Percentiles rank a stretch among this genome's conserved stretches.
These are phyloP conservation scores for Clonostachys rhizophaga DNA, from an alignment of 2,329 filamentous ascomycete species.

Conservation along the genomic window DNA sequence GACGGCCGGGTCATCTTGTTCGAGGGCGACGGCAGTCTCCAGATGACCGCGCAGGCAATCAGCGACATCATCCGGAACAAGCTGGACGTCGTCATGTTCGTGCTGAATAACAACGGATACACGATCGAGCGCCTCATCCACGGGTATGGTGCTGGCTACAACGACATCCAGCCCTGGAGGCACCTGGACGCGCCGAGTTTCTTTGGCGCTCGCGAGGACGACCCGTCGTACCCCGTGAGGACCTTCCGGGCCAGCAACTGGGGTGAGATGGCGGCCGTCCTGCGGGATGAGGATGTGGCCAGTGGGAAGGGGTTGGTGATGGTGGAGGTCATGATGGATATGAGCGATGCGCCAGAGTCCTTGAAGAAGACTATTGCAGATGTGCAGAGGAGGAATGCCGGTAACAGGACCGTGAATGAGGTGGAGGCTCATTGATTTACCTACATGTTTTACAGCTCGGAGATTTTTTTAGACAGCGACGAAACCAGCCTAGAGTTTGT, in stretches of 20 bases:
- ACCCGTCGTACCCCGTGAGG: constrained; percentile 20
- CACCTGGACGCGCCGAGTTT: constrained; percentile 63
- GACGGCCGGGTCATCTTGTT: constrained; percentile 72
- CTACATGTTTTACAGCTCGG: no score
- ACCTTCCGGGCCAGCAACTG: constrained; percentile 66
- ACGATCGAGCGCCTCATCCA: constrained; percentile 89
- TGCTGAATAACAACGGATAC: constrained; percentile 84
- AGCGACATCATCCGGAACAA: constrained; percentile 76
- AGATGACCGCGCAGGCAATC: constrained; percentile 79
- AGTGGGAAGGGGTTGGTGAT: no score
- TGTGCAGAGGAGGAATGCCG: no score
- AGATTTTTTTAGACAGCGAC: no score
- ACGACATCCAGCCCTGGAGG: constrained; percentile 74
- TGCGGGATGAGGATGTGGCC: constrained; percentile 57
- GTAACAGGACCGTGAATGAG: no score
- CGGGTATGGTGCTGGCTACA: constrained; percentile 74
- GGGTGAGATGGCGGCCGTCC: constrained; percentile 60
- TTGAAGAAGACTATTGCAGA: no score
- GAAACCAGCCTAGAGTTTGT: no score
- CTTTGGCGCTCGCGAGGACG: constrained; percentile 57
- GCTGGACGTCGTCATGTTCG: constrained; percentile 75
- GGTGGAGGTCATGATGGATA: no score
- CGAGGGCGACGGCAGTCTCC: constrained; percentile 82
- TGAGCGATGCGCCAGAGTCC: no score
- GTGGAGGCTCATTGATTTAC: no score